phyloP scores from a whole-genome alignment of 345 rosid genomes.

The Nasturtium officinale region DNA sequence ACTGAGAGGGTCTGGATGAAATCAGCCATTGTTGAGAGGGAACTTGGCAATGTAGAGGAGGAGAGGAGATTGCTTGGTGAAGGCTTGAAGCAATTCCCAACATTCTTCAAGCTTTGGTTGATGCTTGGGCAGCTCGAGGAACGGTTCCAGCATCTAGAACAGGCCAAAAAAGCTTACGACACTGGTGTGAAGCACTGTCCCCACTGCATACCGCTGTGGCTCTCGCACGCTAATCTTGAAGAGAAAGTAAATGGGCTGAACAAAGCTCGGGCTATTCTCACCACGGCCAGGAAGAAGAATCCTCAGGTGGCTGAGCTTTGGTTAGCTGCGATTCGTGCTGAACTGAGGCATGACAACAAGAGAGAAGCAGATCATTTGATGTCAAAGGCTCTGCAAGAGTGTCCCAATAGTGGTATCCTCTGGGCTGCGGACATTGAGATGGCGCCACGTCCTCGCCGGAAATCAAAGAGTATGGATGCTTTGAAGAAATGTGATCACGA shows the following conservation, averaged over 20 bases:
- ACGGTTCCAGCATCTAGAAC: constrained; percentile 59
- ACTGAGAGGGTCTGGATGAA: constrained; percentile 99
- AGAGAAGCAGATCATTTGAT: constrained; percentile 81
- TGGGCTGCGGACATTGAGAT: constrained; percentile 92
- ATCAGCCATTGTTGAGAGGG: constrained; percentile 94
- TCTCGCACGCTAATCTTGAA: constrained; percentile 73
- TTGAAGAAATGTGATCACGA: constrained; percentile 78
- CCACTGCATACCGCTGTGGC: constrained; percentile 72
- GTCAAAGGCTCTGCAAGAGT: constrained; percentile 95
- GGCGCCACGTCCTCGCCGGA: constrained; percentile 80
- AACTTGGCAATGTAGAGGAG: constrained; percentile 69
- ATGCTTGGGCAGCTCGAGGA: constrained; percentile 97
- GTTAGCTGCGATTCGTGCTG: constrained; percentile 91
- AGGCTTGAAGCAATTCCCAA: constrained; percentile 80
- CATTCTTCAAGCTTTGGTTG: constrained; percentile 87
- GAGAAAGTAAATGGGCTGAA: constrained; percentile 74
- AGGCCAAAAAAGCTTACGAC: constrained; percentile 70
- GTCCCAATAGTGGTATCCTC: constrained; percentile 83
- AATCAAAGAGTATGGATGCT: constrained; percentile 73
- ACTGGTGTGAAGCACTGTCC: constrained; percentile 73
- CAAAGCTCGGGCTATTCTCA: constrained; percentile 86
- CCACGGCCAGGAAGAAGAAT: constrained; percentile 79
- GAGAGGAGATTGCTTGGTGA: constrained; percentile 83
- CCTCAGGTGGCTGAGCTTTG: constrained; percentile 78
- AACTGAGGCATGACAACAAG: constrained; percentile 71